phyloP scores from a whole-genome alignment of 2,329 filamentous ascomycete species.

The Scedosporium dehoogii region DNA sequence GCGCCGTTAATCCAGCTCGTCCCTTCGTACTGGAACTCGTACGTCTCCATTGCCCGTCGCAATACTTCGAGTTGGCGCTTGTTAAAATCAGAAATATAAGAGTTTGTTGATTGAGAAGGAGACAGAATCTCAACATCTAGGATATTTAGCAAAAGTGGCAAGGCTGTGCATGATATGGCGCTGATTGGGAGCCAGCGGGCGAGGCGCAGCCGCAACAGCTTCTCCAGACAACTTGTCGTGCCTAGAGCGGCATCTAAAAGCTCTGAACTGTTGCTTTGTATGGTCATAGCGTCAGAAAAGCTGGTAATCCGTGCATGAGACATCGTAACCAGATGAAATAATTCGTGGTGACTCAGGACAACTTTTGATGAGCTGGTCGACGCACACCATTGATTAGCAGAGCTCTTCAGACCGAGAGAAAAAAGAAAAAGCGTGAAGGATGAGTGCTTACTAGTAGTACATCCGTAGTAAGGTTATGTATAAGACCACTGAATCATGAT shows the following conservation, averaged over 20 bases:
- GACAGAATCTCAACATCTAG: constrained; percentile 22
- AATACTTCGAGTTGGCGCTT: too few relatives aligned
- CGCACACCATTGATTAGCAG: too few relatives aligned
- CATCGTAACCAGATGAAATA: too few relatives aligned
- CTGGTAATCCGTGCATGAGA: too few relatives aligned
- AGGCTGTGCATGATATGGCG: constrained; percentile 25
- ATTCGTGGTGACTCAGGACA: too few relatives aligned
- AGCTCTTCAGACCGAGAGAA: background rate
- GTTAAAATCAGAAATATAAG: too few relatives aligned
- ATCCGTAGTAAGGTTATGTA: constrained; percentile 40
- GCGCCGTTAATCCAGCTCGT: too few relatives aligned
- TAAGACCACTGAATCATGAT: constrained; percentile 19
- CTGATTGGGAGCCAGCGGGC: constrained; percentile 37
- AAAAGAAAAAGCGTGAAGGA: background rate
- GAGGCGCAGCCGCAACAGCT: constrained; percentile 33
- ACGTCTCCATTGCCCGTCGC: too few relatives aligned
- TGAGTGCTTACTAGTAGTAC: constrained; percentile 35
- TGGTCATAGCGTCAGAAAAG: background rate
- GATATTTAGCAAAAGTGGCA: constrained; percentile 23
- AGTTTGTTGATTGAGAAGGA: too few relatives aligned
- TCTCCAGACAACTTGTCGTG: constrained; percentile 34
- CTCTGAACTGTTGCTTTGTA: constrained; percentile 21
- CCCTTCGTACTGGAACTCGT: too few relatives aligned
- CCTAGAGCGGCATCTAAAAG: constrained; percentile 33
- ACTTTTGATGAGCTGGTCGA: too few relatives aligned